Percentiles rank a stretch among this genome's conserved stretches.
Conservation (phyloP, 106 monocot genomes). For the Dendrobium catenatum region DNA sequence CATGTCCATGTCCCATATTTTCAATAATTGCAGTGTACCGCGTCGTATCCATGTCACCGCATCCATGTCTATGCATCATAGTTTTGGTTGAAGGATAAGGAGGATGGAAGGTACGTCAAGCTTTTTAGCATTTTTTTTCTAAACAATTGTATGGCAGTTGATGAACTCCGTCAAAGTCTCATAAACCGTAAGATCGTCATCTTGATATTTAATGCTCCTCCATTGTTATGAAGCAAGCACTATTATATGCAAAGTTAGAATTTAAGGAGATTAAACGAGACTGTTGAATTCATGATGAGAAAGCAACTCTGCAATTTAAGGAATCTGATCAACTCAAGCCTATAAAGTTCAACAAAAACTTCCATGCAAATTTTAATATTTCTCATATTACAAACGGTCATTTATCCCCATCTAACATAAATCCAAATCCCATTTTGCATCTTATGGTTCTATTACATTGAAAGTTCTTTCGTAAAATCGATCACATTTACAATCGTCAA, state of each 20-base stretch:
- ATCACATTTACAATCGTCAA: background rate
- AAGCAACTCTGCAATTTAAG: background rate
- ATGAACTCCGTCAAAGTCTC: background rate
- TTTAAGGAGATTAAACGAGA: background rate
- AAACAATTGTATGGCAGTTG: background rate
- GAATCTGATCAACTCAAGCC: background rate
- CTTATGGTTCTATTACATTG: no score
- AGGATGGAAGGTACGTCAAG: no score
- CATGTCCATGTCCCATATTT: no score
- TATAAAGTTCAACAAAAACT: background rate
- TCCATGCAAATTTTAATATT: background rate
- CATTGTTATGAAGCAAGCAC: background rate
- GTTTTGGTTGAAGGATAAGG: no score
- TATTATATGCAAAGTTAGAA: background rate
- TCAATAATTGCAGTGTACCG: no score
- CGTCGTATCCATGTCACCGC: no score
- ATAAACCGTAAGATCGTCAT: background rate
- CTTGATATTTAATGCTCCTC: background rate
- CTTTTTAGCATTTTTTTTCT: no score
- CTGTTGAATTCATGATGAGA: background rate
- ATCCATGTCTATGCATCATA: no score
- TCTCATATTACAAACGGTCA: background rate
- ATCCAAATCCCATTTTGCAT: background rate
- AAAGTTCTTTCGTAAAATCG: background rate
- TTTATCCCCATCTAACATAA: background rate